Conservation (phyloP, 192 early-diverging fungal genomes). For the Podila clonocystis region DNA sequence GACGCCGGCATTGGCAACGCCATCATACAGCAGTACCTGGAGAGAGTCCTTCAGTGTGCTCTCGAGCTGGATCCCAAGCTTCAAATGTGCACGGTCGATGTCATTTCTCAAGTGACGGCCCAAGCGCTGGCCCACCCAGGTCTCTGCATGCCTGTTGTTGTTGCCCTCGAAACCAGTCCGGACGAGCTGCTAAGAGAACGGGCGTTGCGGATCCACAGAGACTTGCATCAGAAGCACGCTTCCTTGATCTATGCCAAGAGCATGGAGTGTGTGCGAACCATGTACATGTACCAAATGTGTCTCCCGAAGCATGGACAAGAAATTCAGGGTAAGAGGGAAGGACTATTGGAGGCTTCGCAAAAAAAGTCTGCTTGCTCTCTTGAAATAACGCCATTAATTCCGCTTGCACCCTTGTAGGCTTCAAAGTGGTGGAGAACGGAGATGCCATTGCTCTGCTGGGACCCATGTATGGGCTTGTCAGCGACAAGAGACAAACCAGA, state of each 20-base stretch:
- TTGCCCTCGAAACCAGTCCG: conserved; percentile 83
- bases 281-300: conserved; percentile 78
- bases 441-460: conserved; percentile 66
- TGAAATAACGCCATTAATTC: no score
- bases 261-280: conserved; percentile 77
- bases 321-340: conserved; percentile 52
- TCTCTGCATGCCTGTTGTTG: conserved; percentile 86
- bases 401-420: conserved; percentile 15
- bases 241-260: conserved; percentile 88
- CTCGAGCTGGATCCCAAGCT: conserved; percentile 66
- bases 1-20: conserved; percentile 77
- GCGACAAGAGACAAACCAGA: conserved; percentile 70
- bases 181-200: conserved; percentile 73
- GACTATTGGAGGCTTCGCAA: conserved; percentile 6
- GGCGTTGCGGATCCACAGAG: conserved; percentile 76
- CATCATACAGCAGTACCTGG: conserved; percentile 90
- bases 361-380: no score
- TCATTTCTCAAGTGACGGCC: conserved; percentile 82
- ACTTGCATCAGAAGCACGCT: conserved; percentile 85
- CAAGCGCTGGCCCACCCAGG: conserved; percentile 94
- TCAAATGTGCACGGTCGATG: conserved; percentile 80
- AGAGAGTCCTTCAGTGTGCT: conserved; percentile 77
- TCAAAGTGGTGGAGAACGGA: conserved; percentile 34
- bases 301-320: conserved; percentile 32
- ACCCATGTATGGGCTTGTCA: conserved; percentile 75